phyloP scores from a whole-genome alignment of 2,329 filamentous ascomycete species.

The Arthroderma sp. region DNA sequence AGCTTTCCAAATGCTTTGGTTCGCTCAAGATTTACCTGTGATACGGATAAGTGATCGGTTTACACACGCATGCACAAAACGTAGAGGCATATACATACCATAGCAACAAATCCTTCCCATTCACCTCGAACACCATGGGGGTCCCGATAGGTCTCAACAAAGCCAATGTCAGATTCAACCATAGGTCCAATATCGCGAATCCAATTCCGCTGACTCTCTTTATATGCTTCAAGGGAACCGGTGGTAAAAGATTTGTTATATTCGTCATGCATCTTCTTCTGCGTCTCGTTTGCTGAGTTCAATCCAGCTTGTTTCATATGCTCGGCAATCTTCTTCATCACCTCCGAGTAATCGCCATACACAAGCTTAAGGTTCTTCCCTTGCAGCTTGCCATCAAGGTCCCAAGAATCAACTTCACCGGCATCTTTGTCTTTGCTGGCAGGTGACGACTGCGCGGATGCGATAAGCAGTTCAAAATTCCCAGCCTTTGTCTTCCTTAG shows the following conservation, averaged over 20 bases:
- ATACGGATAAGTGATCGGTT: constrained; percentile 35
- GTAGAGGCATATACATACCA: constrained; percentile 21
- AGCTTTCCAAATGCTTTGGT: constrained; percentile 78
- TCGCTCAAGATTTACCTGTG: constrained; percentile 66
- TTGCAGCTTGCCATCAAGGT: constrained; percentile 46
- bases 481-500: constrained; percentile 53
- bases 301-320: constrained; percentile 55
- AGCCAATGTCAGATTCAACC: constrained; percentile 70
- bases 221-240: constrained; percentile 64
- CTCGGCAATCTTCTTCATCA: constrained; percentile 55
- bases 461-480: constrained; percentile 60
- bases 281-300: constrained; percentile 58
- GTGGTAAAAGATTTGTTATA: constrained; percentile 63
- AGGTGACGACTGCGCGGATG: constrained; percentile 50
- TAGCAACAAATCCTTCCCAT: constrained; percentile 73
- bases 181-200: constrained; percentile 69
- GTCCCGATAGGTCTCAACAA: constrained; percentile 76
- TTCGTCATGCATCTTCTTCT: constrained; percentile 58
- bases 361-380: constrained; percentile 58
- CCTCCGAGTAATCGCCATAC: constrained; percentile 60
- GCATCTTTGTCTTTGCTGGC: constrained; percentile 54
- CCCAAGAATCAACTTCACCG: constrained; percentile 50
- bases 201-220: constrained; percentile 69
- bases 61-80: background rate
- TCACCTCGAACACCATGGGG: constrained; percentile 69